phyloP scores from a whole-genome alignment of 2,329 filamentous ascomycete species.

The Teratosphaeriaceae sp. region DNA sequence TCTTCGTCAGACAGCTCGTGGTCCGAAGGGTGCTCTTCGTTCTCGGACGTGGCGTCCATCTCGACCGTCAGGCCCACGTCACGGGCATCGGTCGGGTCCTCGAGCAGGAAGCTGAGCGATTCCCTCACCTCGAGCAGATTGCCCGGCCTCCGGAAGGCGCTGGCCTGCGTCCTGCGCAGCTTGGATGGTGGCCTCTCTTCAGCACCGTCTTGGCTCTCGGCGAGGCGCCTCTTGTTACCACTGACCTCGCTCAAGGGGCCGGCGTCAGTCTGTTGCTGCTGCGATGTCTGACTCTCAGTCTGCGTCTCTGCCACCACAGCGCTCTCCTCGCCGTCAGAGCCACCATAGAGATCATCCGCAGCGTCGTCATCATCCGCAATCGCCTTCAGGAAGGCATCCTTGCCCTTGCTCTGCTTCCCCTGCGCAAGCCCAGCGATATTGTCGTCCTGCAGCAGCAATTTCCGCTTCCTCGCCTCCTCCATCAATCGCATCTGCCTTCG shows the following conservation, averaged over 20 bases:
- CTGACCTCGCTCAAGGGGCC: constrained; percentile 21
- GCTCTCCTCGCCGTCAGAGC: constrained; percentile 53
- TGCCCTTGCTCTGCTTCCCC: constrained; percentile 51
- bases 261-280: constrained; percentile 9
- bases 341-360: constrained; percentile 59
- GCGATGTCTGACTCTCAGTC: constrained; percentile 20
- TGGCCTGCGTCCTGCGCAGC: constrained; percentile 25
- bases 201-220: constrained; percentile 11
- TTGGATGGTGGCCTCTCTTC: constrained; percentile 35
- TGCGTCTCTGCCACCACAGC: constrained; percentile 24
- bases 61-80: constrained; percentile 39
- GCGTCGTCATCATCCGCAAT: constrained; percentile 70
- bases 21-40: constrained; percentile 43
- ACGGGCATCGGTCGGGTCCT: constrained; percentile 44
- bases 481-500: constrained; percentile 73
- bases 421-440: constrained; percentile 71
- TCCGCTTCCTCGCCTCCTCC: constrained; percentile 87
- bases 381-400: constrained; percentile 80
- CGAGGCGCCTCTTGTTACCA: constrained; percentile 23
- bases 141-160: constrained; percentile 55
- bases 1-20: constrained; percentile 44
- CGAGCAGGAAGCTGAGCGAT: constrained; percentile 75
- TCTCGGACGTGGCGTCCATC: constrained; percentile 40
- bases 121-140: constrained; percentile 76
- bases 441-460: constrained; percentile 80